Percentiles rank a stretch among this genome's conserved stretches.
These are phyloP conservation scores for Diaporthe vexans DNA, from an alignment of 2,329 filamentous ascomycete species.

Conservation along the genomic window DNA sequence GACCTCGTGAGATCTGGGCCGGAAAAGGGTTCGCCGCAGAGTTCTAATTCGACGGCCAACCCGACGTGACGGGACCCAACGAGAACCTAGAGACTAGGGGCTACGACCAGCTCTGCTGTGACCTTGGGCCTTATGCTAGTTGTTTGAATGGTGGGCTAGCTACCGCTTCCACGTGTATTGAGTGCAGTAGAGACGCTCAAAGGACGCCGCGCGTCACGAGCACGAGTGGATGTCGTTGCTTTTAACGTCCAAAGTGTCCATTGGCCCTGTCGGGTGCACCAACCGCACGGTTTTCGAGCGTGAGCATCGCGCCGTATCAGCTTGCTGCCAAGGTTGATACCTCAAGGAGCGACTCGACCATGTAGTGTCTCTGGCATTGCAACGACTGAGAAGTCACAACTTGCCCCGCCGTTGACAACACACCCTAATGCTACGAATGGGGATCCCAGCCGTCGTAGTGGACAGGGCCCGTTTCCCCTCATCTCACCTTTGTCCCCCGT, in stretches of 20 bases:
- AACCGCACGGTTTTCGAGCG: neutral
- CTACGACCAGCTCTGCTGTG: neutral
- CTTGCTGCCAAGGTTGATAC: neutral
- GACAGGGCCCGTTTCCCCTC: neutral
- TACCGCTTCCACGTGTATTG: neutral
- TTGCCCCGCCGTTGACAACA: constrained; percentile 2
- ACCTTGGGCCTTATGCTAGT: neutral
- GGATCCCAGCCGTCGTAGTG: neutral
- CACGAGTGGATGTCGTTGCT: neutral
- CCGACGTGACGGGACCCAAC: constrained; percentile 19
- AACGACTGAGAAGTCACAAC: neutral
- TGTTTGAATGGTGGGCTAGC: neutral
- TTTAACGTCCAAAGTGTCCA: neutral
- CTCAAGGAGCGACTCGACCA: neutral
- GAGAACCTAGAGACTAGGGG: neutral
- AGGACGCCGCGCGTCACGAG: neutral
- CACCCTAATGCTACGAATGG: constrained; percentile 7
- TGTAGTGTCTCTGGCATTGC: neutral
- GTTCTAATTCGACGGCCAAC: constrained; percentile 6
- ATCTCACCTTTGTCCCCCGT: neutral
- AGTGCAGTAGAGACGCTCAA: neutral
- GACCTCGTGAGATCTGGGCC: constrained; percentile 6
- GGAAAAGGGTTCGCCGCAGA: constrained; percentile 6
- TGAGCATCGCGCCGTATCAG: neutral
- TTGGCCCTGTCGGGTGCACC: neutral